These are phyloP conservation scores for Metschnikowia matae DNA, from an alignment of 805 yeast genomes.

Conservation along the genomic window DNA sequence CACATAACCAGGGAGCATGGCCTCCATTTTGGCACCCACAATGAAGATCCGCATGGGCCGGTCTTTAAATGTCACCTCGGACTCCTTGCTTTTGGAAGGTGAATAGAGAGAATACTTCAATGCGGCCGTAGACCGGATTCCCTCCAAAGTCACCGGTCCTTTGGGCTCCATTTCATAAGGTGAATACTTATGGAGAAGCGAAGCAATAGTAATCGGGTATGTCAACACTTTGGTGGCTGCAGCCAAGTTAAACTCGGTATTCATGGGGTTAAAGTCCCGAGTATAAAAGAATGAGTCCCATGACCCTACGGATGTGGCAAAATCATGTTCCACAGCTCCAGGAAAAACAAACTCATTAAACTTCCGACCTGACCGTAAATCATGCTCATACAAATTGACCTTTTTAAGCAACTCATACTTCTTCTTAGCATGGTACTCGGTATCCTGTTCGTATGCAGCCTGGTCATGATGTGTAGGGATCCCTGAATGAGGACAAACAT, in stretches of 20 bases:
- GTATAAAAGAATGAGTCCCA: slow-evolving; percentile 97
- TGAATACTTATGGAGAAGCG: slow-evolving; percentile 75
- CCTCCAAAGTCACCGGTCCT: slow-evolving; percentile 88
- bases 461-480: slow-evolving; percentile 92
- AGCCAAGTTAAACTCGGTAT: slow-evolving; percentile 92
- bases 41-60: slow-evolving; percentile 87
- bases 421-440: slow-evolving; percentile 61
- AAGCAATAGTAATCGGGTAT: slow-evolving; percentile 86
- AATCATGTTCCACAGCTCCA: slow-evolving; percentile 68
- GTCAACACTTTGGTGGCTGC: slow-evolving; percentile 92
- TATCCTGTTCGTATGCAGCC: slow-evolving; percentile 85
- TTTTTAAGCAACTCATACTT: slow-evolving; percentile 72
- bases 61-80: slow-evolving; percentile 60
- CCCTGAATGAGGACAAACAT: slow-evolving; percentile 89
- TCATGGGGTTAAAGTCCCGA: slow-evolving; percentile 91
- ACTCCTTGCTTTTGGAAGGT: slow-evolving; percentile 41
- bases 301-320: slow-evolving; percentile 66
- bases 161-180: slow-evolving; percentile 79
- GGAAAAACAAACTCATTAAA: slow-evolving; percentile 97
- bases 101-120: slow-evolving; percentile 87
- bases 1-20: slow-evolving; percentile 88
- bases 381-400: slow-evolving; percentile 92
- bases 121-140: slow-evolving; percentile 90
- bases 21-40: slow-evolving; percentile 88
- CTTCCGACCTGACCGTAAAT: slow-evolving; percentile 85